Conservation (phyloP, 768 basidiomycete genomes). For the Podaxis sp. region DNA sequence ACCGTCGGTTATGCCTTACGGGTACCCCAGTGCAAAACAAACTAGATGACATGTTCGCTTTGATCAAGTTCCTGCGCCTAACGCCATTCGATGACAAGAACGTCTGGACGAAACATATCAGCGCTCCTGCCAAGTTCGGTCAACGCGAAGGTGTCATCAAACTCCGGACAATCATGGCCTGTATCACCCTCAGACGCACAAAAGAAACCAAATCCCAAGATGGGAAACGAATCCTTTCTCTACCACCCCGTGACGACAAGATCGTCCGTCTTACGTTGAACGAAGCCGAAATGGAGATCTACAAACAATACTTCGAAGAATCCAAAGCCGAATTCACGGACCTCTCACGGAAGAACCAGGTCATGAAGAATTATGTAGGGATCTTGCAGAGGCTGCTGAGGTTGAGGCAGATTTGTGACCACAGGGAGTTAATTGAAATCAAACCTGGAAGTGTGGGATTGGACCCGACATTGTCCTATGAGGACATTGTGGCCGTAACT, state of each 20-base stretch:
- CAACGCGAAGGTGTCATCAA: slow-evolving; percentile 87
- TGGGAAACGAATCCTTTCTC: slow-evolving; percentile 80
- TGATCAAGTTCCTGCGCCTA: slow-evolving; percentile 93
- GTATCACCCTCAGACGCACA: slow-evolving; percentile 93
- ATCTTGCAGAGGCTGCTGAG: slow-evolving; percentile 96
- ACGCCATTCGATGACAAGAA: slow-evolving; percentile 92
- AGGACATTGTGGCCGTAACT: slow-evolving; percentile 78
- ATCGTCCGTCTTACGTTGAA: slow-evolving; percentile 84
- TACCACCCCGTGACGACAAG: slow-evolving; percentile 91
- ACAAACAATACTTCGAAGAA: slow-evolving; percentile 85
- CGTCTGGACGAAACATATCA: slow-evolving; percentile 91
- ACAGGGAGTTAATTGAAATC: slow-evolving; percentile 84
- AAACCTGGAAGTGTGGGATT: slow-evolving; percentile 45
- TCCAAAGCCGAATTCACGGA: slow-evolving; percentile 92
- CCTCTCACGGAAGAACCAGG: slow-evolving; percentile 83
- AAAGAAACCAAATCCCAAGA: slow-evolving; percentile 84
- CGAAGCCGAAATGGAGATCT: slow-evolving; percentile 78
- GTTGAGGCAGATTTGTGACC: slow-evolving; percentile 96
- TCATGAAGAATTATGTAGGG: slow-evolving; percentile 98
- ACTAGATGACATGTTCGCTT: slow-evolving; percentile 94
- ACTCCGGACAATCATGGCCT: slow-evolving; percentile 96
- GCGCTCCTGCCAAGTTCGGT: slow-evolving; percentile 89
- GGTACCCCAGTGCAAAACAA: slow-evolving; percentile 99
- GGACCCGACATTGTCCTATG: slow-evolving; percentile 62
- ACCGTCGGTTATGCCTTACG: slow-evolving; percentile 91